These are phyloP conservation scores for Aspergillus piperis DNA, from an alignment of 2,329 filamentous ascomycete species.

Conservation along the genomic window DNA sequence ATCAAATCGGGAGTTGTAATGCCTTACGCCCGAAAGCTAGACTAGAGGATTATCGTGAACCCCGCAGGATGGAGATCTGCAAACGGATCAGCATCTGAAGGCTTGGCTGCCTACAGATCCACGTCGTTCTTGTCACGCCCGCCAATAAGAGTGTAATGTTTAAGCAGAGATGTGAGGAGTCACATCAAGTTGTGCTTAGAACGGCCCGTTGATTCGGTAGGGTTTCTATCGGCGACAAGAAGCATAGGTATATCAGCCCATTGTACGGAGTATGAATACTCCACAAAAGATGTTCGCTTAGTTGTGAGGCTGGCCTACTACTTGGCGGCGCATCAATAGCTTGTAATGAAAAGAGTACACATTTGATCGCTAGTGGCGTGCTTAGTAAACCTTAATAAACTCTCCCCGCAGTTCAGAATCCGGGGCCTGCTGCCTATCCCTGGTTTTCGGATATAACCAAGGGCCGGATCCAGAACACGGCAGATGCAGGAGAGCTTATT, in stretches of 20 bases:
- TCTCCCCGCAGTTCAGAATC: neutral
- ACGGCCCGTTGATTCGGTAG: too few relatives aligned
- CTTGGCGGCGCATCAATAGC: too few relatives aligned
- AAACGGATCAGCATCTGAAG: neutral
- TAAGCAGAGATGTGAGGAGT: neutral
- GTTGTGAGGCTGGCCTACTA: too few relatives aligned
- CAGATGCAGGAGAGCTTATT: neutral
- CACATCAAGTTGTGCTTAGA: neutral
- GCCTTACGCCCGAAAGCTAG: neutral
- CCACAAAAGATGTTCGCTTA: too few relatives aligned
- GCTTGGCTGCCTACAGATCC: neutral
- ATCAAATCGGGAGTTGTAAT: neutral
- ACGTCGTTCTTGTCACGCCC: neutral
- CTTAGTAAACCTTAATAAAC: neutral
- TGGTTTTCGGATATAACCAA: neutral
- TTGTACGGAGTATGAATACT: neutral
- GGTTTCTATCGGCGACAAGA: neutral
- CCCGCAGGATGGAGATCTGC: neutral
- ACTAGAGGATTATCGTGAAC: neutral
- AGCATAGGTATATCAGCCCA: neutral
- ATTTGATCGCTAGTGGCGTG: neutral
- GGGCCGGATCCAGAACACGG: neutral
- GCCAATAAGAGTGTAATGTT: neutral
- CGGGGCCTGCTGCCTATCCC: neutral
- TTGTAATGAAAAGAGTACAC: too few relatives aligned